Percentiles rank a stretch among this genome's conserved stretches.
Evolutionary conservation across 2,329 filamentous ascomycete species (phyloP).

Genomic region (Trichoderma koningii): DNA sequence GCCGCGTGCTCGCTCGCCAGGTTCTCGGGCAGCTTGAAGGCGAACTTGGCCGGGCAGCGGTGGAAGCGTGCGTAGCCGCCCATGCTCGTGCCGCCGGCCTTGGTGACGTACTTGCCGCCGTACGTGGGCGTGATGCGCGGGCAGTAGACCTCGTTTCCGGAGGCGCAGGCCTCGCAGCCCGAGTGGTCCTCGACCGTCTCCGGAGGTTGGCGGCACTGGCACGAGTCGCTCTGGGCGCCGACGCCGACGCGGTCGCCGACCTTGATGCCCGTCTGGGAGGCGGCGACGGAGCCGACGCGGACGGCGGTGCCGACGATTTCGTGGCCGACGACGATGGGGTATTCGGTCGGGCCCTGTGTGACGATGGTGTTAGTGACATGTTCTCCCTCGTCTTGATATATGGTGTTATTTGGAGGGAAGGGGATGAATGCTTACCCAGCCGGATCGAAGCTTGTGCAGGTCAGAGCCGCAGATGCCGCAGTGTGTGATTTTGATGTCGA

Average conservation of each 20-base stretch:
- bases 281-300: conserved; percentile 48
- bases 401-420: too few relatives aligned
- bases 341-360: conserved; percentile 32
- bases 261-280: conserved; percentile 52
- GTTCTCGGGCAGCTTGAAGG: conserved; percentile 48
- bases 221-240: conserved; percentile 67
- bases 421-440: conserved; percentile 13
- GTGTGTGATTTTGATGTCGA: conserved; percentile 23
- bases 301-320: conserved; percentile 64
- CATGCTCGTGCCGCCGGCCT: conserved; percentile 19
- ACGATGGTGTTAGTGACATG: background rate
- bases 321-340: conserved; percentile 61
- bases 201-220: conserved; percentile 58
- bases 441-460: conserved; percentile 21
- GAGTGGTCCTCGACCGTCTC: conserved; percentile 20
- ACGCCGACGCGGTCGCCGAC: conserved; percentile 67
- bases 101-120: conserved; percentile 7
- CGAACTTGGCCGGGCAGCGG: conserved; percentile 47
- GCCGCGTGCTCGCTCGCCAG: conserved; percentile 48
- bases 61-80: conserved; percentile 47
- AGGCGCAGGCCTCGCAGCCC: conserved; percentile 51
- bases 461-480: conserved; percentile 21
- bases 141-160: conserved; percentile 70
- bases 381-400: background rate
- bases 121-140: conserved; percentile 62